These are phyloP conservation scores for Heimioporus sp. DNA, from an alignment of 768 basidiomycete genomes.

Conservation along the genomic window DNA sequence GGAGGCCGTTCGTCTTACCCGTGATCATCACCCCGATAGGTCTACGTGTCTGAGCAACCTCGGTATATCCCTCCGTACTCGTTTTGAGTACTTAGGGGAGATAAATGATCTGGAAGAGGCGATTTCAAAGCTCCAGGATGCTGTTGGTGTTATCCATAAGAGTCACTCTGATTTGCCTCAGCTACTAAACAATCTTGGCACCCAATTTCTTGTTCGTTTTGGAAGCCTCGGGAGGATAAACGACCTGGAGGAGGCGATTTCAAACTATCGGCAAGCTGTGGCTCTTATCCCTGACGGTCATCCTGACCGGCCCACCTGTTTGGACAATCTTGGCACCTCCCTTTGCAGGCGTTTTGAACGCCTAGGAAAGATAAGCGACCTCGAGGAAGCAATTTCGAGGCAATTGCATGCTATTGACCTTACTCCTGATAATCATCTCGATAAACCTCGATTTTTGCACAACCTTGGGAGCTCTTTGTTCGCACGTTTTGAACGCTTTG, in stretches of 20 bases:
- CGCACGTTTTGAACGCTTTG: not conserved
- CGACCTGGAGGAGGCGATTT: not conserved
- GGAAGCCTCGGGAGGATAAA: no score
- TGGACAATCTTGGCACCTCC: not conserved
- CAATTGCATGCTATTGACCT: not conserved
- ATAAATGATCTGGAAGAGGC: not conserved
- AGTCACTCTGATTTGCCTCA: not conserved
- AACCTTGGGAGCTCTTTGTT: not conserved
- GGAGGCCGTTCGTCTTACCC: not conserved
- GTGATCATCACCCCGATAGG: not conserved
- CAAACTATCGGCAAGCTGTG: not conserved
- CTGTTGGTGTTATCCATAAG: not conserved
- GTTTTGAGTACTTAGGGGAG: not conserved
- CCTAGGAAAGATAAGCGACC: not conserved
- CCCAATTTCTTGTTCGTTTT: no score
- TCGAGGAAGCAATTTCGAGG: not conserved
- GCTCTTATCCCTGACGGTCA: not conserved
- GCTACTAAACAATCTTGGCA: not conserved
- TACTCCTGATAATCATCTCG: not conserved
- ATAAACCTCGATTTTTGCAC: not conserved
- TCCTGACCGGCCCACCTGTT: not conserved
- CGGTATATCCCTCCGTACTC: not conserved
- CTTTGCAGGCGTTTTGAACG: not conserved
- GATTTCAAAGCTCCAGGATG: not conserved
- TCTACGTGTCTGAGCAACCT: not conserved